These are phyloP conservation scores for Kentomonas sorsogonicus DNA, from an alignment of 208 protist genomes.

Conservation along the genomic window DNA sequence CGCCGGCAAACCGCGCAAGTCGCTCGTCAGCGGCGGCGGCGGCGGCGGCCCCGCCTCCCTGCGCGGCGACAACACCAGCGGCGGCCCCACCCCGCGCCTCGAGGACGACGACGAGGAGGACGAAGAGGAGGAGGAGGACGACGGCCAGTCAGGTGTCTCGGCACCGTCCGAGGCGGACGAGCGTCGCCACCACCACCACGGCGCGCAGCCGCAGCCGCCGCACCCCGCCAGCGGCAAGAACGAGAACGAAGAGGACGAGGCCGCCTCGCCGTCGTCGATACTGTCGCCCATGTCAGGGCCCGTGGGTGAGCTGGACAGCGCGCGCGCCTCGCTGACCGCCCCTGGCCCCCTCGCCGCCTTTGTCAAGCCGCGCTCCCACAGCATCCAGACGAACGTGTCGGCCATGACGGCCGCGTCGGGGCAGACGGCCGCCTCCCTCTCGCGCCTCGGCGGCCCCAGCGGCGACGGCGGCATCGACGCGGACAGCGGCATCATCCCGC, in stretches of 20 bases:
- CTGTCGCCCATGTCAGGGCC: not conserved
- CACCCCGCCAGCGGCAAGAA: not conserved
- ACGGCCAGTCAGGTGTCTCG: not conserved
- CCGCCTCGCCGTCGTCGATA: not conserved
- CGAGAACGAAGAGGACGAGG: not conserved
- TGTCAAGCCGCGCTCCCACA: too few species aligned
- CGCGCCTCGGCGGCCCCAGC: not conserved
- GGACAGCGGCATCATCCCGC: constrained; percentile 86
- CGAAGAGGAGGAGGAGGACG: constrained; percentile 1
- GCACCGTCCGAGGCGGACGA: not conserved
- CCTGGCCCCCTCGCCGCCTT: not conserved
- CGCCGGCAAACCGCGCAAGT: not conserved
- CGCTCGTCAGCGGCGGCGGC: not conserved
- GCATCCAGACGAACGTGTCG: not conserved
- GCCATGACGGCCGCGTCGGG: not conserved
- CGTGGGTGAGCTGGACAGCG: not conserved
- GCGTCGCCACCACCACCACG: not conserved
- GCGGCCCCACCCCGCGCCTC: not conserved
- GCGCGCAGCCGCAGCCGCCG: not conserved
- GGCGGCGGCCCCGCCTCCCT: not conserved
- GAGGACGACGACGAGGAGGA: not conserved
- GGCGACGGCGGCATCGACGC: constrained; percentile 2
- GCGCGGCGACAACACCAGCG: not conserved
- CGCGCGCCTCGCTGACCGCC: not conserved
- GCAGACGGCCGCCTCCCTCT: not conserved